Evolutionary conservation across 768 basidiomycete genomes (phyloP).

Genomic region (Peribolospora baueri): DNA sequence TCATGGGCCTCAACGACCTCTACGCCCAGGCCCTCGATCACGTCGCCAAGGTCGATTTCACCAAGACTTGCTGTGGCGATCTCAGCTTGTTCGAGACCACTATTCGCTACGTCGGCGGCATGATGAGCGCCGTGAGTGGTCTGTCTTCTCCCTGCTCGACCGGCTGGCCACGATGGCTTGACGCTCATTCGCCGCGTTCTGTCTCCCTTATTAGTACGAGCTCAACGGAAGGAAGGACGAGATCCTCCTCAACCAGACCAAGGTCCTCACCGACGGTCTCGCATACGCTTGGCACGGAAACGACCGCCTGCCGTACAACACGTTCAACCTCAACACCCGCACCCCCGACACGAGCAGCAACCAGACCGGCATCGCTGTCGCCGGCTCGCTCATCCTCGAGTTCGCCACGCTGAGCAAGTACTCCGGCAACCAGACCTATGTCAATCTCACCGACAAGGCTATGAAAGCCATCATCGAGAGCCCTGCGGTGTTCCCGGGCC

Average conservation of each 20-base stretch:
- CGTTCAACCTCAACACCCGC: neutral
- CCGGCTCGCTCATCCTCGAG: neutral
- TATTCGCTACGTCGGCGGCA: neutral
- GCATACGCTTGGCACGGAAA: neutral
- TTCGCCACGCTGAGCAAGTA: neutral
- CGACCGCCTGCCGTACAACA: neutral
- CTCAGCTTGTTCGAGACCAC: neutral
- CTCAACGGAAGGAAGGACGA: neutral
- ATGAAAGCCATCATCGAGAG: neutral
- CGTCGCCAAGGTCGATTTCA: too few relatives aligned
- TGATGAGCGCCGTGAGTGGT: neutral
- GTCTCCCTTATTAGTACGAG: neutral
- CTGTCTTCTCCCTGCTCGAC: neutral
- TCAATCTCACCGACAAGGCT: neutral
- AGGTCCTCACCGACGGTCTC: neutral
- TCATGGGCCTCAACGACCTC: too few relatives aligned
- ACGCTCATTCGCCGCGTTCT: neutral
- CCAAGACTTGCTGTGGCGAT: too few relatives aligned
- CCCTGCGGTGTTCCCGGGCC: neutral
- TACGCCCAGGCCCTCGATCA: too few relatives aligned
- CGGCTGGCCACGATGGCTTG: too few relatives aligned
- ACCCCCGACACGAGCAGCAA: neutral
- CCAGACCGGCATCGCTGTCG: neutral
- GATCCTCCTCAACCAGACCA: neutral
- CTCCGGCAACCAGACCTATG: neutral